Base-by-base conservation (phyloP, 106 monocot species). In the Dendrobium nobile region DNA sequence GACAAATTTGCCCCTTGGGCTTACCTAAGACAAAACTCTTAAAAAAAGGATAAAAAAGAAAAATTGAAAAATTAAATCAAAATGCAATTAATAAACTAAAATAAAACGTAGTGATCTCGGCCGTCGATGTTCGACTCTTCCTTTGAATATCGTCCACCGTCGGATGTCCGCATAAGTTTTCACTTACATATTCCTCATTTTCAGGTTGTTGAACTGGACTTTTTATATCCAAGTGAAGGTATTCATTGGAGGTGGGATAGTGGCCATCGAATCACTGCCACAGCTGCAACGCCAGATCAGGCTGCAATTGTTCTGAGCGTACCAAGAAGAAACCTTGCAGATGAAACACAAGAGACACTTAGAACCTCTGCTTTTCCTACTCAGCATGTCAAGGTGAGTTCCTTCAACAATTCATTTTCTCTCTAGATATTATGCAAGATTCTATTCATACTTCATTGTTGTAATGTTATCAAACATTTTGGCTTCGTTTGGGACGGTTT, bases 301-400 rank as follows among this genome's bases (percentile, higher is more conserved):
- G 90, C 92, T 87, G 95, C 95, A 67, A 82, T 95, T 78, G 87
- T 95, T 83, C 78, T 95, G 11, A 95, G 95, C 47, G 81, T 92
- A 31, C 92, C 95, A 20, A 85, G 90, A 84, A 87, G 88, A 80
- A 90, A 83, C 77, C 88, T 90, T 75, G 24, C 79, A 54, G 95
- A 95, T 86, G 95, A 92, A 84, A 92, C 95, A 54, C 95, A 95
- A 81, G 95, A 95, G 73, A 95, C 95, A 44, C 87, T 95, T 31
- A 82, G 95, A 47, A 95, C 95, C 55, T 90, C 95, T 78, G 85
- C 92, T 73, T 95, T 95, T 54, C 95, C 95, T 47, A 86, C 88
- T 78, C 90, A 90, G 58, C 92, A 95, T 87, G 95, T 95, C 44
- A 95, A 95, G 95, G 95, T 95, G 20, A 7, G 41, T 22, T 44